Conservation (phyloP, 2,329 filamentous ascomycete species). For the Ascochyta pisi region DNA sequence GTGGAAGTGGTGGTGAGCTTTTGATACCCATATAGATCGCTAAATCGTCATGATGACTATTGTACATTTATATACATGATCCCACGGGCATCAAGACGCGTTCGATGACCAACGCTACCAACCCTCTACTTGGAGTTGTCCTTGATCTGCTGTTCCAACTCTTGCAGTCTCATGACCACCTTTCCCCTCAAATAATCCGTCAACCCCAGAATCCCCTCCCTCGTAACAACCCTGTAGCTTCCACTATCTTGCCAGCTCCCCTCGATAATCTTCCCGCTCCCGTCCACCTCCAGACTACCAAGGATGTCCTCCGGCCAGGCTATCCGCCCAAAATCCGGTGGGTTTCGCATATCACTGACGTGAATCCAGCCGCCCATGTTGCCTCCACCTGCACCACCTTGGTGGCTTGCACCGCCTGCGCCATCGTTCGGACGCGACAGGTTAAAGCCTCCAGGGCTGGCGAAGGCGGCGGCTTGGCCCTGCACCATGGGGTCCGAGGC, state of each 20-base stretch:
- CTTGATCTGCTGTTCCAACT: conserved; percentile 32
- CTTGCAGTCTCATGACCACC: conserved; percentile 26
- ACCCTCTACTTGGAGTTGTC: conserved; percentile 6
- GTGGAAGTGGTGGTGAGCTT: conserved; percentile 3
- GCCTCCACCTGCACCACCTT: conserved; percentile 64
- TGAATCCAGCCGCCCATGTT: conserved; percentile 69
- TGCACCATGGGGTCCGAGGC: conserved; percentile 63
- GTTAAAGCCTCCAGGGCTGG: conserved; percentile 63
- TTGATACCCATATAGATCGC: conserved; percentile 30
- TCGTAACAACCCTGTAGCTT: conserved; percentile 67
- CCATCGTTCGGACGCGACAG: conserved; percentile 54
- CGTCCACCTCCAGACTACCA: conserved; percentile 68
- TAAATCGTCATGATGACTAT: neutral
- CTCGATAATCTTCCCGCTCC: conserved; percentile 62
- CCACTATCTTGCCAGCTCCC: conserved; percentile 68
- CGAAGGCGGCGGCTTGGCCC: conserved; percentile 66
- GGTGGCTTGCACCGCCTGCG: conserved; percentile 63
- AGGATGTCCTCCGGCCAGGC: conserved; percentile 72
- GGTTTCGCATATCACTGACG: conserved; percentile 65
- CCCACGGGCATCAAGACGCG: neutral
- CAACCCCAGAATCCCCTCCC: conserved; percentile 60
- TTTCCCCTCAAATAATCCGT: conserved; percentile 34
- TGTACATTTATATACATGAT: conserved; percentile 3
- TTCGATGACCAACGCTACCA: neutral
- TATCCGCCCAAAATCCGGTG: conserved; percentile 69